Evolutionary conservation across 176 grass and related monocot species (phyloP).

Genomic region (Oryza officinalis): DNA sequence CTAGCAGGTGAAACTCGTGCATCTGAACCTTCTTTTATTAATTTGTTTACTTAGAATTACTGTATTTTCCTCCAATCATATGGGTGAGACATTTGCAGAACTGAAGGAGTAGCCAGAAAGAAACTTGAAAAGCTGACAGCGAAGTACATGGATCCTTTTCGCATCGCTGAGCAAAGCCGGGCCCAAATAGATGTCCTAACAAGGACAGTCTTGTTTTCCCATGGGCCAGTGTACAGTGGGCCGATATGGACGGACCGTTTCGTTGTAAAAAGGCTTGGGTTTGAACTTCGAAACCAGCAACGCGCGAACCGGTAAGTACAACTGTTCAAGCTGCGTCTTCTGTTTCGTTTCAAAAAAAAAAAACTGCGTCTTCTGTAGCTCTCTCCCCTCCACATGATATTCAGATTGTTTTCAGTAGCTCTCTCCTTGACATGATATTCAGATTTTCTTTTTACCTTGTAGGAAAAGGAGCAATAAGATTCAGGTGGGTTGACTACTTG

Average conservation of each 20-base stretch:
- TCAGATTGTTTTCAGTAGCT: neutral
- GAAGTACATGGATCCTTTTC: neutral
- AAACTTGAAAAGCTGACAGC: neutral
- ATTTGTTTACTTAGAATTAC: neutral
- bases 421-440: too few relatives aligned
- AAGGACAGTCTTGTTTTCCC: neutral
- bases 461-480: neutral
- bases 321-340: too few relatives aligned
- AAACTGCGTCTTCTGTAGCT: too few relatives aligned
- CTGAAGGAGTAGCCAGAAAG: too few relatives aligned
- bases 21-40: neutral
- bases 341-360: too few relatives aligned
- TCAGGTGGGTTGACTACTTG: too few relatives aligned
- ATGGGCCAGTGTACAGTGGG: neutral
- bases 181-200: neutral
- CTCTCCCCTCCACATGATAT: neutral
- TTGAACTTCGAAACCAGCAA: neutral
- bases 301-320: neutral
- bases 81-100: too few relatives aligned
- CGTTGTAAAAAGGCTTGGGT: neutral
- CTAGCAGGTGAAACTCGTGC: neutral
- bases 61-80: neutral
- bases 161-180: neutral
- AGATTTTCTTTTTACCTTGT: too few relatives aligned
- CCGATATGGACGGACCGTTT: neutral